Base-by-base conservation (phyloP, 768 basidiomycete genomes). In the Boletus rufocinnamomeus region DNA sequence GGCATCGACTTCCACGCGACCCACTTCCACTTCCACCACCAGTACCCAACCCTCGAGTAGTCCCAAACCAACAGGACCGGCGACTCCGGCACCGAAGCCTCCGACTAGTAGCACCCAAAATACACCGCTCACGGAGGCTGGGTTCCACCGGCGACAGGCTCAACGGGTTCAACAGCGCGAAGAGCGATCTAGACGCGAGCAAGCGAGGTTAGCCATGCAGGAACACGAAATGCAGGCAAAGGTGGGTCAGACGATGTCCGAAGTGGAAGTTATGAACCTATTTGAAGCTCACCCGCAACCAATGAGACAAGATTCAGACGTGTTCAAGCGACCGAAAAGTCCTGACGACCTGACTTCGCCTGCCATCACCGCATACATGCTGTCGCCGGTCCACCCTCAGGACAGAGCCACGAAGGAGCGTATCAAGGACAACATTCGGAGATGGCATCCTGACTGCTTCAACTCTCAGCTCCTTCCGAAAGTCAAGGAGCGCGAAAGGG, bases 371-470 rank as follows among this genome's bases (percentile, higher is more conserved):
- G 81, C 83, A 34, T 91, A 90, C 62, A 78, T 91, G 66, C 74
- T 82, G 56, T 85, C 84, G 17, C 76, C 81, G 14, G 70, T 81
- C 57, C 80, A 83, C 60, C 82, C 85, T 1, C 81, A 78, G 65
- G 63, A 77, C 50, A 83, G 80, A 71, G 75, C 76, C 48, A 65
- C 77, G 50, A 89, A 88, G 74, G 90, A 91, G 64, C 84, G 88
- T 16, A 79, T 91, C 62, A 89, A 85, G 76, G 89, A 91, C 59
- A 83, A 85, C 54, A 80, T 93, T 64, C 81, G 82, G 71, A 75
- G 80, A 62, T 93, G 89, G 90, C 90, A 93, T 72, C 90, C 91
- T 5, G 91, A 93, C 73, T 83, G 88, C 35, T 92, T 93, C 66
- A 87, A 91, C 63, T 84, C 84, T 38, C 85, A 87, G 69, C 74